Conservation (phyloP, 2,329 filamentous ascomycete species). For the Karstenula rhodostoma region DNA sequence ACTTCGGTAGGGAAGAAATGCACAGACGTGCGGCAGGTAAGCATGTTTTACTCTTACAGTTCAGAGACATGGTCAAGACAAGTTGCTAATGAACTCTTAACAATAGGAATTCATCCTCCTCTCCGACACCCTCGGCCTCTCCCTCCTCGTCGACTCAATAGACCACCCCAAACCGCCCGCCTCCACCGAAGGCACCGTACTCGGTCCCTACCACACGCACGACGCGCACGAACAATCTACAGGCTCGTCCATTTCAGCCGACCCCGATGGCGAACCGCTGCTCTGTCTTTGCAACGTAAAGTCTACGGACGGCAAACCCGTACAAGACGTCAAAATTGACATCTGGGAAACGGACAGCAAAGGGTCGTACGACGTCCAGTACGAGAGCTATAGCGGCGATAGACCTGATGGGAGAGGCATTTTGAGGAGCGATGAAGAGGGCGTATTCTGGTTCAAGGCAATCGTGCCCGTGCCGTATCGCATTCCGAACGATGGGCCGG, state of each 20-base stretch:
- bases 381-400: conserved; percentile 62
- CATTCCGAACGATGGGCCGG: conserved; percentile 80
- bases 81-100: background rate
- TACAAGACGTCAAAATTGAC: conserved; percentile 74
- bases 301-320: conserved; percentile 69
- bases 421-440: conserved; percentile 73
- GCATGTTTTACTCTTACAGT: background rate
- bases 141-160: conserved; percentile 81
- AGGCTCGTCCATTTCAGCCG: conserved; percentile 71
- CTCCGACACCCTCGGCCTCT: conserved; percentile 80
- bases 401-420: conserved; percentile 77
- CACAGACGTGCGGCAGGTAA: conserved; percentile 74
- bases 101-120: conserved; percentile 79
- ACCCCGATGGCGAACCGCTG: conserved; percentile 73
- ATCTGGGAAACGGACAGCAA: conserved; percentile 85
- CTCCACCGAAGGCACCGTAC: conserved; percentile 79
- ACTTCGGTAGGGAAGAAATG: conserved; percentile 77
- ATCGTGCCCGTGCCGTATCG: conserved; percentile 87
- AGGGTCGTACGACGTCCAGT: conserved; percentile 85
- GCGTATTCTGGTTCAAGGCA: conserved; percentile 83
- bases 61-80: background rate
- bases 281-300: conserved; percentile 77
- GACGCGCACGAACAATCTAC: conserved; percentile 68
- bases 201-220: conserved; percentile 85
- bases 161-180: conserved; percentile 79